phyloP scores from a whole-genome alignment of 2,329 filamentous ascomycete genomes.

The Ophiognomonia clavigignenti-juglandacearum region DNA sequence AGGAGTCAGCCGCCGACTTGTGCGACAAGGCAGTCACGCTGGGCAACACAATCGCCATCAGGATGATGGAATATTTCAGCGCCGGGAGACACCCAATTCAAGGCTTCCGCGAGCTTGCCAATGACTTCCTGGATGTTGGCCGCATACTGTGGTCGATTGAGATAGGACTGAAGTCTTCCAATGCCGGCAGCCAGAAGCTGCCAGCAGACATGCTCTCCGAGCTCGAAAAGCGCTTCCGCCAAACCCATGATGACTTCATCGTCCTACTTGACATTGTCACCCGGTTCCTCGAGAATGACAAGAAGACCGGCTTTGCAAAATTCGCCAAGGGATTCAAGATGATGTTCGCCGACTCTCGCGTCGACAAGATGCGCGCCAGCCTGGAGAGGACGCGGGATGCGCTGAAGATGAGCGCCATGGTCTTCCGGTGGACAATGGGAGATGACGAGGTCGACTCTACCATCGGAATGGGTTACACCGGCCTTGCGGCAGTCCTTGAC shows the following conservation, averaged over 20 bases:
- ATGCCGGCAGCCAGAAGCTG: constrained; percentile 44
- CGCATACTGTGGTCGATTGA: constrained; percentile 65
- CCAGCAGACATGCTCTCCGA: constrained; percentile 58
- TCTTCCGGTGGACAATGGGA: constrained; percentile 62
- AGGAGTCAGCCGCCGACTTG: constrained; percentile 36
- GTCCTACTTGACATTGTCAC: constrained; percentile 58
- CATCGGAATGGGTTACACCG: constrained; percentile 63
- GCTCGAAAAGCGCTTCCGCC: constrained; percentile 58
- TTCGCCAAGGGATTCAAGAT: constrained; percentile 58
- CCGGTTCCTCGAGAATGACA: constrained; percentile 58
- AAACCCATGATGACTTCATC: constrained; percentile 57
- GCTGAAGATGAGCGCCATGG: constrained; percentile 57
- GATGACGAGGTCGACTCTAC: constrained; percentile 53
- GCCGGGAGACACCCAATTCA: constrained; percentile 48
- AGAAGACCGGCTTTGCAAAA: constrained; percentile 54
- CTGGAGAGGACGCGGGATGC: constrained; percentile 56
- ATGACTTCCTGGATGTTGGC: constrained; percentile 63
- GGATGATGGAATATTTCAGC: constrained; percentile 59
- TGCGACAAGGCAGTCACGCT: constrained; percentile 55
- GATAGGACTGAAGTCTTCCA: constrained; percentile 49
- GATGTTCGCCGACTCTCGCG: constrained; percentile 58
- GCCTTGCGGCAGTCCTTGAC: constrained; percentile 60
- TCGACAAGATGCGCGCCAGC: constrained; percentile 54
- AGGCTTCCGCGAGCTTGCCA: constrained; percentile 55
- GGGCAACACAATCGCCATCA: constrained; percentile 60